Conservation (phyloP, 306 rosid genomes). For the Abrus pulchellus region DNA sequence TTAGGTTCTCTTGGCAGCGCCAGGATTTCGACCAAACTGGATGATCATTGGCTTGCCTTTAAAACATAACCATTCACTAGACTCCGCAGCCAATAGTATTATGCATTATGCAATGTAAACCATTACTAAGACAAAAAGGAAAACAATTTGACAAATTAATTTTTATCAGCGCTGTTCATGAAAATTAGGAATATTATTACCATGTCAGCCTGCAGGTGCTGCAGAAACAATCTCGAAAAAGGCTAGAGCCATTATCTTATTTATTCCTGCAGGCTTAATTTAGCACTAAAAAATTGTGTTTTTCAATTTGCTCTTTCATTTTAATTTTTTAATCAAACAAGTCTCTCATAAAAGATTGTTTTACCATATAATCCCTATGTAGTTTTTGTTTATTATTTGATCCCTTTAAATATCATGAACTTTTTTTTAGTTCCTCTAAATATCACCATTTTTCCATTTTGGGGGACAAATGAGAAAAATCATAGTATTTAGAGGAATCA, state of each 20-base stretch:
- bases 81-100: slow-evolving; percentile 64
- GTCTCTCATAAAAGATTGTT: no score
- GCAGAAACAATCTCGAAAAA: slow-evolving; percentile 27
- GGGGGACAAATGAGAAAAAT: no score
- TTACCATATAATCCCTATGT: no score
- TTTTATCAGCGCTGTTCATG: background rate
- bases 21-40: slow-evolving; percentile 89
- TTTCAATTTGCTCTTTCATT: no score
- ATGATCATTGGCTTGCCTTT: slow-evolving; percentile 95
- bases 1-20: slow-evolving; percentile 63
- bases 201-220: slow-evolving; percentile 24
- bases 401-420: no score
- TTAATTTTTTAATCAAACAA: no score
- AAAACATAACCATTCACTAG: slow-evolving; percentile 78
- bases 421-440: no score
- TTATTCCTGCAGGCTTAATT: background rate
- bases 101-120: slow-evolving; percentile 34
- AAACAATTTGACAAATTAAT: slow-evolving; percentile 5
- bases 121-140: slow-evolving; percentile 18
- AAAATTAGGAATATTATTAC: background rate
- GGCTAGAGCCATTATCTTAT: background rate
- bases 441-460: no score
- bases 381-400: no score
- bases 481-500: no score
- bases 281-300: no score